Conservation (phyloP, 2,329 filamentous ascomycete genomes). For the Tolypocladium ophioglossoides region DNA sequence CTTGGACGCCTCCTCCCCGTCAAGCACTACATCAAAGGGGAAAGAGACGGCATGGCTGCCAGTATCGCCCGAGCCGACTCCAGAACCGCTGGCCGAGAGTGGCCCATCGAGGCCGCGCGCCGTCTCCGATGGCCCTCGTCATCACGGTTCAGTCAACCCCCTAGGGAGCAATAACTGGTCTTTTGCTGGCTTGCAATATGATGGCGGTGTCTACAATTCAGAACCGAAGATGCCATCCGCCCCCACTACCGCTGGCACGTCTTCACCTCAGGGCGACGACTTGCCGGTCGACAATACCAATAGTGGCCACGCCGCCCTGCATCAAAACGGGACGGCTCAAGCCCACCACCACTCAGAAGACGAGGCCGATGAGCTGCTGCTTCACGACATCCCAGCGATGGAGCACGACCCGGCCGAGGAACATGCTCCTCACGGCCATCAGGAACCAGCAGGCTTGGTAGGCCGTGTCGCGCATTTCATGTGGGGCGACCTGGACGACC, state of each 20-base stretch:
- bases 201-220: conserved; percentile 5
- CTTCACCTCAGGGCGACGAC: background rate
- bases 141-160: conserved; percentile 33
- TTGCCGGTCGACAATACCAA: background rate
- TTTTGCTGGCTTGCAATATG: conserved; percentile 32
- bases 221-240: background rate
- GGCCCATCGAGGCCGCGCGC: conserved; percentile 35
- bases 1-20: background rate
- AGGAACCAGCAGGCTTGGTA: conserved; percentile 14
- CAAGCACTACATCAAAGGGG: conserved; percentile 10
- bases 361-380: background rate
- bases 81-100: conserved; percentile 4
- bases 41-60: conserved; percentile 12
- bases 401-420: conserved; percentile 4
- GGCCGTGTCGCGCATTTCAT: conserved; percentile 45
- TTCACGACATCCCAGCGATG: conserved; percentile 2
- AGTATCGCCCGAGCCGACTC: conserved; percentile 2
- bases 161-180: conserved; percentile 53
- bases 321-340: background rate
- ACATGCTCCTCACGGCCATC: conserved; percentile 4
- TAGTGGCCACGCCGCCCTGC: too few species aligned
- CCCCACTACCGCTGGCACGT: background rate
- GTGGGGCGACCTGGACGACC: conserved; percentile 41
- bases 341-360: background rate
- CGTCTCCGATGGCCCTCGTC: conserved; percentile 44